Evolutionary conservation across 2,329 filamentous ascomycete genomes (phyloP).

Genomic region (Ophiostoma ulmi): DNA sequence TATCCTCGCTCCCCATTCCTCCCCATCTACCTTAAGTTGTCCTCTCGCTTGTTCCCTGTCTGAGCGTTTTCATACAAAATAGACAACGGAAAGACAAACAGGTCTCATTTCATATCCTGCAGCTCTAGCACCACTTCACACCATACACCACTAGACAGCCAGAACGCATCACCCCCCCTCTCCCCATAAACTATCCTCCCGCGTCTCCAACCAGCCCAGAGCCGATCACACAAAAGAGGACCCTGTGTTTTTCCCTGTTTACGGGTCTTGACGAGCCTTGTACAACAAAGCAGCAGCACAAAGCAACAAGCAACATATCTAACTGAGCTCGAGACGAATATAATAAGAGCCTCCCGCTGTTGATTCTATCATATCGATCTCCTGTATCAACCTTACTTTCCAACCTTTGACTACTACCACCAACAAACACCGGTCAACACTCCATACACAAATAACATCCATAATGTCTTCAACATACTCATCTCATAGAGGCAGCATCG

Average conservation of each 20-base stretch:
- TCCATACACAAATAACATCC: neutral
- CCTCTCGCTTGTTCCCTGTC: neutral
- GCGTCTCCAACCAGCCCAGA: neutral
- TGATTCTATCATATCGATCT: neutral
- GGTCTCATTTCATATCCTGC: neutral
- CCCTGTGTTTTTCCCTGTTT: constrained; percentile 11
- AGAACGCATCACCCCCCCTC: neutral
- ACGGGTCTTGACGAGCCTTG: constrained; percentile 12
- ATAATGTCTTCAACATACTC: neutral
- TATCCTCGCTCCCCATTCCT: neutral
- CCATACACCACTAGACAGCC: neutral
- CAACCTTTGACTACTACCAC: neutral
- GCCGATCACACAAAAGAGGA: constrained; percentile 14
- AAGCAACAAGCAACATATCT: neutral
- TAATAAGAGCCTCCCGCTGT: neutral
- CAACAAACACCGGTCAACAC: neutral
- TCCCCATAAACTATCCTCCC: neutral
- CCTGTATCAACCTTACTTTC: neutral
- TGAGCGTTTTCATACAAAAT: neutral
- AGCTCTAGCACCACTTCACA: constrained; percentile 2
- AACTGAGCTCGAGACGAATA: neutral
- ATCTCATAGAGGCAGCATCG: neutral
- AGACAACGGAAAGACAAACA: neutral
- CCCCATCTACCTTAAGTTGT: neutral
- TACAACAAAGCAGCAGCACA: neutral